Conservation (phyloP, 805 yeast species). For the Candida tallmaniae region DNA sequence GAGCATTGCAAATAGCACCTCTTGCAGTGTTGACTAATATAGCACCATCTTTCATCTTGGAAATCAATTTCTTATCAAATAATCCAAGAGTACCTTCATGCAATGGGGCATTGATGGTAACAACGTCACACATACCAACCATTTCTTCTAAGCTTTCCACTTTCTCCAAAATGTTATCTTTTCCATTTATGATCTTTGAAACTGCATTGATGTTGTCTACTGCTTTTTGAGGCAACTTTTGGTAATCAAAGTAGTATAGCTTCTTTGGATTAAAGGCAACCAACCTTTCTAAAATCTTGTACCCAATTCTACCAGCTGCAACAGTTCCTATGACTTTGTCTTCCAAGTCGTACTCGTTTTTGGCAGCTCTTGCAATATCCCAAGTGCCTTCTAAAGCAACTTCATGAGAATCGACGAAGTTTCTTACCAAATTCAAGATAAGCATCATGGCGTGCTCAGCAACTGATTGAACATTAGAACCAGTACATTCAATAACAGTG, state of each 20-base stretch:
- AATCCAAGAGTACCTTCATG: conserved; percentile 67
- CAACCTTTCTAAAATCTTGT: conserved; percentile 66
- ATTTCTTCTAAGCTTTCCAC: conserved; percentile 59
- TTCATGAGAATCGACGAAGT: conserved; percentile 75
- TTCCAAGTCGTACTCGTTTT: conserved; percentile 70
- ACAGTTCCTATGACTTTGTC: conserved; percentile 75
- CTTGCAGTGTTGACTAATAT: conserved; percentile 76
- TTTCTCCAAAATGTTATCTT: conserved; percentile 51
- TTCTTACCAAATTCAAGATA: conserved; percentile 64
- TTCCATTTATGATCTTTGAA: conserved; percentile 39
- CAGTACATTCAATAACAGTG: conserved; percentile 76
- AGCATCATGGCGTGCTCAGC: conserved; percentile 81
- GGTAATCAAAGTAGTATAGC: conserved; percentile 71
- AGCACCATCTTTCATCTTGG: conserved; percentile 70
- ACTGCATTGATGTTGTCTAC: conserved; percentile 33
- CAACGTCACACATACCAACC: conserved; percentile 64
- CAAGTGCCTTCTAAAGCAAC: conserved; percentile 59
- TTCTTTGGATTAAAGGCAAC: conserved; percentile 72
- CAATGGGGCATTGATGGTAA: conserved; percentile 73
- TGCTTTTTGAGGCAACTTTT: conserved; percentile 54
- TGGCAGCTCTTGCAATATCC: conserved; percentile 76
- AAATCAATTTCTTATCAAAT: conserved; percentile 58
- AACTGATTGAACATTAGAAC: conserved; percentile 74
- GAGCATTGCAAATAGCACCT: conserved; percentile 71
- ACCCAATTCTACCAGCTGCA: conserved; percentile 81